Evolutionary conservation across 352 stramenopile genomes (phyloP), one percentile per base, ranked within the genome.

Genomic region (Blastocystis sp.): DNA sequence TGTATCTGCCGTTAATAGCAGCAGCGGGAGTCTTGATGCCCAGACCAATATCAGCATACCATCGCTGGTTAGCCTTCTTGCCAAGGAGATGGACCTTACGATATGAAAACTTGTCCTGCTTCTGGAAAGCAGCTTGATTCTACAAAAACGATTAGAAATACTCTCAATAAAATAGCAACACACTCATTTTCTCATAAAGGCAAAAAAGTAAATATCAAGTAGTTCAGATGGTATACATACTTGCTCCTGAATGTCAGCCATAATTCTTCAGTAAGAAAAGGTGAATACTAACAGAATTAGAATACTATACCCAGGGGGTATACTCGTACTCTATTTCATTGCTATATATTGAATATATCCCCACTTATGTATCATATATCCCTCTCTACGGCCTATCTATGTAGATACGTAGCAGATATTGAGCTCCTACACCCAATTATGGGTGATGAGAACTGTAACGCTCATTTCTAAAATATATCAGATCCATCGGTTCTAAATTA

Each of bases 111-210:
- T 59, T 88, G 20, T 88, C 76, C 93, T 99, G 97, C 94, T 98
- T 98, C 93, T 99, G 97, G 96, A 98, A 99, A 87, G 97, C 95
- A 93, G 98, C 98, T 93, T 99, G 96, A 93, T 94, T 96, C 95
- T 99, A 92, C 30, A 63, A 56, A 34, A 20, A 73, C 34, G 24
- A 9, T 79, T 78, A 55, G 76, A 56, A 47, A 47, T 76, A 13
- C 13, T 18, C 34, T n/a, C 16, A 43, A 43, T 43, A 24, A 24
- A 20, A n/a, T 8, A 43, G n/a, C 6, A 45, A 41, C 7, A 45
- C 13, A 41, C n/a, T 39, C n/a, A 76, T 47, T 26, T 16, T 11
- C 13, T 24, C 13, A 9, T 9, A 70, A 56, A 53, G 68, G 73
- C 24, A 70, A 8, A 66, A 47, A 76, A 76, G 0, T 0, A 76